A percentile compares a stretch with the other conserved stretches of the same genome.
Conservation (phyloP, 2,329 filamentous ascomycete genomes). For the Talaromyces sp. region DNA sequence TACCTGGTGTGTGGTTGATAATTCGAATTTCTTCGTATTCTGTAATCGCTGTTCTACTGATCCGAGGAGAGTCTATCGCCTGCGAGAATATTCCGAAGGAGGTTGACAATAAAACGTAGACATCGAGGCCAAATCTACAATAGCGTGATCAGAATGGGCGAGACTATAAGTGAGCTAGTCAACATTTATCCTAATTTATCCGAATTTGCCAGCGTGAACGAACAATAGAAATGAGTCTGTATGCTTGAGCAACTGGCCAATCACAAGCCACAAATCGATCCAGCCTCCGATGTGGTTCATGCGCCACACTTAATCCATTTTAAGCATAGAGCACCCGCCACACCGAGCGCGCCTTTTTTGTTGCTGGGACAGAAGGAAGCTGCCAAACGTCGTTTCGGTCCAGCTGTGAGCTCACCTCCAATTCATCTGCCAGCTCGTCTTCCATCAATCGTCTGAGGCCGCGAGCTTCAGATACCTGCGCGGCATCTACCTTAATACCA, state of each 20-base stretch:
- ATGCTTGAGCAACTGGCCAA: not conserved
- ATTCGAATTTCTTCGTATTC: not conserved
- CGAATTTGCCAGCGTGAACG: no score
- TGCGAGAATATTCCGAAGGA: not conserved
- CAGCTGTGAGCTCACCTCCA: not conserved
- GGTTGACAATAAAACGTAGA: not conserved
- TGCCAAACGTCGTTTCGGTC: not conserved
- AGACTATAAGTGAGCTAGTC: not conserved
- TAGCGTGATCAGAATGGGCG: not conserved
- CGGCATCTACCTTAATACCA: not conserved
- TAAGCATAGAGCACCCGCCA: conserved; percentile 12
- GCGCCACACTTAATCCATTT: conserved; percentile 10
- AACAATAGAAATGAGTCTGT: not conserved
- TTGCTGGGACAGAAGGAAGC: not conserved
- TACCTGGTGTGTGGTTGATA: not conserved
- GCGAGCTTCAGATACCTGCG: not conserved
- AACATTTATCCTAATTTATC: no score
- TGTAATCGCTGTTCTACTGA: not conserved
- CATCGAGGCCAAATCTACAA: not conserved
- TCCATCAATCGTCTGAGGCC: not conserved
- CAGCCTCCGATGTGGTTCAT: not conserved
- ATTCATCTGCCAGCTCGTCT: conserved; percentile 4
- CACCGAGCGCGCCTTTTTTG: conserved; percentile 13
- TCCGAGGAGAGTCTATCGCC: not conserved
- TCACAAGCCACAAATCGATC: not conserved